A percentile compares a stretch with the other conserved stretches of the same genome.
phyloP scores from a whole-genome alignment of 192 early-diverging fungal species.

The Backusella tarrabulga region DNA sequence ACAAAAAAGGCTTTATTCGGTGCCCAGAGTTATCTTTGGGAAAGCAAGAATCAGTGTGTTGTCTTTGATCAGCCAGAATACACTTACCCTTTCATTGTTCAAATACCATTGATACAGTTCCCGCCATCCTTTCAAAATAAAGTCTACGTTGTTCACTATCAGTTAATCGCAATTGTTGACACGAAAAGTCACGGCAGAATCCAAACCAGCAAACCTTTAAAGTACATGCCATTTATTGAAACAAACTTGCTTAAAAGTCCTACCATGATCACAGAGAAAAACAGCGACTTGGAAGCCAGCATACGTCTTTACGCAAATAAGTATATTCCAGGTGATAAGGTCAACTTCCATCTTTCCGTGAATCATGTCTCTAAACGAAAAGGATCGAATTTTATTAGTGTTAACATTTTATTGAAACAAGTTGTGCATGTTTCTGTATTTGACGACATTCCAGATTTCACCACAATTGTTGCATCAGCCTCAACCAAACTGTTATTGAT shows the following conservation, averaged over 20 bases:
- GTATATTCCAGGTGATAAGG: background rate
- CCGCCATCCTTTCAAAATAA: slow-evolving; percentile 5
- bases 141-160: background rate
- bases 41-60: background rate
- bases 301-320: background rate
- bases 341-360: background rate
- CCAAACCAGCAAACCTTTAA: background rate
- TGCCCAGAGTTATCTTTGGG: slow-evolving; percentile 9
- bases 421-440: background rate
- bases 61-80: background rate
- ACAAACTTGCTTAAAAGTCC: slow-evolving; percentile 8
- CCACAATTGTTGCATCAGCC: background rate
- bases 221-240: slow-evolving; percentile 18
- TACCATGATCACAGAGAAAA: background rate
- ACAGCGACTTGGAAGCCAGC: background rate
- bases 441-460: background rate
- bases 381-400: background rate
- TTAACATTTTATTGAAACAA: background rate
- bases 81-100: slow-evolving; percentile 17
- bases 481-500: background rate
- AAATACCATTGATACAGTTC: slow-evolving; percentile 19
- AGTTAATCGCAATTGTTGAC: slow-evolving; percentile 5
- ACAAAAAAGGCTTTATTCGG: background rate
- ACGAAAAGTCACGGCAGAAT: background rate
- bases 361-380: background rate